These are phyloP conservation scores for Candida odintsovae DNA, from an alignment of 805 yeast genomes.

Conservation along the genomic window DNA sequence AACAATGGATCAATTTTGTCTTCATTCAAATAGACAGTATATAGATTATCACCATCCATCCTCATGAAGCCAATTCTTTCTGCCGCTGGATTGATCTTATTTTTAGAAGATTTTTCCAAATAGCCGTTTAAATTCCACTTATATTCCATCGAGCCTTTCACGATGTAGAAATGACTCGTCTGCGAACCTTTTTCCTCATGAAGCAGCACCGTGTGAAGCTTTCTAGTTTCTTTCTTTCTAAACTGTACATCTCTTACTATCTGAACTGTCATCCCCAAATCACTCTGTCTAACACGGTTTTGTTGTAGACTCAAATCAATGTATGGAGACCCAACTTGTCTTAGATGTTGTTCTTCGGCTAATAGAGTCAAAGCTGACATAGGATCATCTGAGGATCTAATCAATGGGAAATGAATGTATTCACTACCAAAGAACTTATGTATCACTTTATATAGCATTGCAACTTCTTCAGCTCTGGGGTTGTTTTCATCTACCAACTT, in stretches of 20 bases:
- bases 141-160: conserved; percentile 3
- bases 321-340: conserved; percentile 8
- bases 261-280: conserved; percentile 1
- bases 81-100: conserved; percentile 5
- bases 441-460: neutral
- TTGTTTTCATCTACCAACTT: neutral
- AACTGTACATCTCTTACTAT: neutral
- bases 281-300: conserved; percentile 3
- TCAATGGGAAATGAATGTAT: neutral
- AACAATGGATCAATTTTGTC: conserved; percentile 10
- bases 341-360: neutral
- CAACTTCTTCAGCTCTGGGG: neutral
- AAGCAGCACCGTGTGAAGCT: conserved; percentile 3
- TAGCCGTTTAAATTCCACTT: conserved; percentile 18
- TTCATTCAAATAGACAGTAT: conserved; percentile 9
- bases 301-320: conserved; percentile 12
- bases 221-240: neutral
- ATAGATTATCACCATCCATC: neutral
- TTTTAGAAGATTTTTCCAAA: conserved; percentile 10
- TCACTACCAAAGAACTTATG: neutral
- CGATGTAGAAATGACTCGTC: neutral
- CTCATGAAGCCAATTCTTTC: conserved; percentile 13
- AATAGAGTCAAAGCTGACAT: neutral
- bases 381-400: neutral
- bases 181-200: neutral